phyloP scores from a whole-genome alignment of 805 yeast species.

The Candida schatavii region DNA sequence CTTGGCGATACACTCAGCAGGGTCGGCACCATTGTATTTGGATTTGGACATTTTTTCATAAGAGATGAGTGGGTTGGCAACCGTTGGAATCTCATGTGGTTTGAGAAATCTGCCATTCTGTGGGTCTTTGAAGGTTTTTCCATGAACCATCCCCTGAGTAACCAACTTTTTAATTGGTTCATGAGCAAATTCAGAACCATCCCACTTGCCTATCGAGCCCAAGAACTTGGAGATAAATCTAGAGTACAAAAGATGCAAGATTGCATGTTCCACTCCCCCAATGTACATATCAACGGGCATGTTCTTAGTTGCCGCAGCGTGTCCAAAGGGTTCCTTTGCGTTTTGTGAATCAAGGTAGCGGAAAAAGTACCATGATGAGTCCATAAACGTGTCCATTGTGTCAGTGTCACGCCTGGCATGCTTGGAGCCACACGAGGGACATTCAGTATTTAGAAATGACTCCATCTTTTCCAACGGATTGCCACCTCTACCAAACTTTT shows the following conservation, averaged over 20 bases:
- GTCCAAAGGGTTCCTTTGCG: slow-evolving; percentile 48
- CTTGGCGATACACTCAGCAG: slow-evolving; percentile 63
- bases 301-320: slow-evolving; percentile 43
- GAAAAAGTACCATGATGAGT: slow-evolving; percentile 94
- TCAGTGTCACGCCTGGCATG: slow-evolving; percentile 87
- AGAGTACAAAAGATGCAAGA: slow-evolving; percentile 82
- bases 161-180: slow-evolving; percentile 82
- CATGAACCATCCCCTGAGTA: slow-evolving; percentile 98
- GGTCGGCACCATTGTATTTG: slow-evolving; percentile 92
- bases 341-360: slow-evolving; percentile 79
- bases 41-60: slow-evolving; percentile 97
- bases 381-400: slow-evolving; percentile 98
- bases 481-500: slow-evolving; percentile 57
- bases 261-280: slow-evolving; percentile 98
- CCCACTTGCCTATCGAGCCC: slow-evolving; percentile 65
- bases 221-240: slow-evolving; percentile 84
- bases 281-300: slow-evolving; percentile 89
- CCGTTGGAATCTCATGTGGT: slow-evolving; percentile 62
- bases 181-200: slow-evolving; percentile 51
- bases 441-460: slow-evolving; percentile 67
- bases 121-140: slow-evolving; percentile 77
- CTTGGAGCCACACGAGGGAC: slow-evolving; percentile 75
- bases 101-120: slow-evolving; percentile 69
- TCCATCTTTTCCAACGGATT: slow-evolving; percentile 54
- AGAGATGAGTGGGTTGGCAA: slow-evolving; percentile 53